A percentile compares a stretch with the other conserved stretches of the same genome.
Evolutionary conservation across 148 eudicot species (phyloP).

Genomic region (Rhododendron mucronatum): DNA sequence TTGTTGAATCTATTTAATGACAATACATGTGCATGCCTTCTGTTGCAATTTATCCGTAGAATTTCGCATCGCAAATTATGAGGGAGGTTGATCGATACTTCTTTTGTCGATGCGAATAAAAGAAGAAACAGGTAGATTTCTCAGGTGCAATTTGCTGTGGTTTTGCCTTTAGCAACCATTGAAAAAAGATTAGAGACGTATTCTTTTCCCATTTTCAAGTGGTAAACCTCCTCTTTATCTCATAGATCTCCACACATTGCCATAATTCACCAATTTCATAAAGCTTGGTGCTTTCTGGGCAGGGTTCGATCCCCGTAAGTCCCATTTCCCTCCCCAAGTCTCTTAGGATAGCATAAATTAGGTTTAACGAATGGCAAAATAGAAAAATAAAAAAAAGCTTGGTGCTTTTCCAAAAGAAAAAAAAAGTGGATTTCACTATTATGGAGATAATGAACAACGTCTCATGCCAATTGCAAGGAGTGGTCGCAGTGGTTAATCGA

Average conservation of each 20-base stretch:
- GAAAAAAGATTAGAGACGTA: not conserved
- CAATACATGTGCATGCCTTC: not conserved
- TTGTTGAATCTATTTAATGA: not conserved
- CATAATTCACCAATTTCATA: not conserved
- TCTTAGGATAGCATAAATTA: no score
- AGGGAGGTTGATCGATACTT: not conserved
- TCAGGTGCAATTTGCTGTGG: not conserved
- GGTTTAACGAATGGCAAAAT: no score
- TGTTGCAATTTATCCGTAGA: not conserved
- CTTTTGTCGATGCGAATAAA: not conserved
- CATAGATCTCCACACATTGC: not conserved
- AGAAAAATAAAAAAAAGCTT: not conserved
- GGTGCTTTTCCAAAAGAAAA: not conserved
- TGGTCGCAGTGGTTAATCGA: not conserved
- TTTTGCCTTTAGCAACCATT: not conserved
- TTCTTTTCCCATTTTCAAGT: not conserved
- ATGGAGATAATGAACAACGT: not conserved
- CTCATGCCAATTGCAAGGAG: no score
- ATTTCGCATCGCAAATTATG: not conserved
- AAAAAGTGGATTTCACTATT: not conserved
- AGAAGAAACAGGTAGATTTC: not conserved
- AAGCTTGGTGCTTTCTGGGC: not conserved
- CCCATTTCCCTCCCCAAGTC: no score
- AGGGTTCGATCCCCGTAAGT: no score
- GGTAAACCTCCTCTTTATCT: not conserved